Evolutionary conservation across 2,329 filamentous ascomycete genomes (phyloP), one percentile per base, ranked within the genome.

Genomic region (Sordariomycetes sp.): DNA sequence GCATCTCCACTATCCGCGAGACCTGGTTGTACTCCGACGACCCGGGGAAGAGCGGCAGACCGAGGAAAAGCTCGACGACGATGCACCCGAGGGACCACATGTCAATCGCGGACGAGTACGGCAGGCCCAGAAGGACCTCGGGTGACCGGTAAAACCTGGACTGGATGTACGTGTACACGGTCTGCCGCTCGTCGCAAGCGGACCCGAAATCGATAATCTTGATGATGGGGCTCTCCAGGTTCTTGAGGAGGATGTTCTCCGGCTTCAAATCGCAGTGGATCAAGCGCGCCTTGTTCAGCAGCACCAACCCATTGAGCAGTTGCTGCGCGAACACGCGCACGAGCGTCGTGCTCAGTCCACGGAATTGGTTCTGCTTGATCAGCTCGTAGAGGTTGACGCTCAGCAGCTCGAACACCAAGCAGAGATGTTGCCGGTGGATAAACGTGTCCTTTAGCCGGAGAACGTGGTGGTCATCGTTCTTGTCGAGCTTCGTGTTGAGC

Each of bases 41-140:
- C 32, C 94, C 94, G 8, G 94, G 94, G 70, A 99, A 99, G 2
- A 99, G 73, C 1, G 94, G 94, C 54, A 99, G 77, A 52, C 59
- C 94, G 1, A 99, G 79, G 76, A 99, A 99, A 20, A 99, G 78
- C 71, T 99, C 94, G 25, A 99, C 94, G 17, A 99, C 92, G 63
- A 99, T 99, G 71, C 94, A 99, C 57, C 94, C 94, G 52, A 99
- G 76, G 4, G 94, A 99, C 94, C 94, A 99, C 92, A 99, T 99
- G 67, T 99, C 94, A 66, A 99, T 99, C 51, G 94, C 94, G 4
- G 94, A 96, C 15, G 94, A 97, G 70, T 99, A 99, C 60, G 94
- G 94, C 53, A 99, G 75, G 3, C 94, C 94, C n/a, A 99, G 76
- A 42, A 99, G 73, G 13, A 99, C 94, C 69, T 99, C 94, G 1